Percentiles rank a stretch among this genome's conserved stretches.
phyloP scores from a whole-genome alignment of 768 basidiomycete species.

The Lactarius deliciosus region DNA sequence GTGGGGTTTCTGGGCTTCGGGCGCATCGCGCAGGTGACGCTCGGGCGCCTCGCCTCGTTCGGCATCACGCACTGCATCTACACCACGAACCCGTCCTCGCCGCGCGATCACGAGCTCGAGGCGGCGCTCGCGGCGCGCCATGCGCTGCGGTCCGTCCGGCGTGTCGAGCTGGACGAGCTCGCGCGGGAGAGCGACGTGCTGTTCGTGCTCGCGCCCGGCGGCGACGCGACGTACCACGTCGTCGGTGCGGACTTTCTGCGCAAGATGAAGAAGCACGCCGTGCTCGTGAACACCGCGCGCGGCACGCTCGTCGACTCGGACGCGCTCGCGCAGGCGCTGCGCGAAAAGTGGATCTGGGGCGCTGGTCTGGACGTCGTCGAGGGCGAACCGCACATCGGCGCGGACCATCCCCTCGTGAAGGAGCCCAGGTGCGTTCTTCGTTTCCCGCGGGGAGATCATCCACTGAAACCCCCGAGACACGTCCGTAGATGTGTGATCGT shows the following conservation, averaged over 20 bases:
- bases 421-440: constrained; percentile 56
- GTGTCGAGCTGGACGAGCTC: constrained; percentile 64
- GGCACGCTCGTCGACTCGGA: constrained; percentile 90
- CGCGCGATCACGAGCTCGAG: constrained; percentile 43
- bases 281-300: constrained; percentile 83
- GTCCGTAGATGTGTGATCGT: constrained; percentile 66
- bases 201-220: constrained; percentile 81
- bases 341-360: constrained; percentile 80
- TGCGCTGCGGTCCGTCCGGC: constrained; percentile 43
- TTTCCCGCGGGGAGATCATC: neutral
- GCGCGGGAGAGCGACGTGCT: constrained; percentile 81
- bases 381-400: constrained; percentile 76
- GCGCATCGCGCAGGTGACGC: constrained; percentile 84
- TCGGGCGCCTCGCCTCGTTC: constrained; percentile 78
- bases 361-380: constrained; percentile 95
- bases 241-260: constrained; percentile 69
- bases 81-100: constrained; percentile 53
- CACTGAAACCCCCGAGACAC: neutral
- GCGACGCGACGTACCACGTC: constrained; percentile 65
- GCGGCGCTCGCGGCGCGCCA: constrained; percentile 35
- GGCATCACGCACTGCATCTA: constrained; percentile 77
- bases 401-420: constrained; percentile 77
- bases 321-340: constrained; percentile 79
- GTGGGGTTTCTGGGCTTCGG: constrained; percentile 95
- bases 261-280: constrained; percentile 81